A percentile compares a stretch with the other conserved stretches of the same genome.
phyloP scores from a whole-genome alignment of 768 basidiomycete species.

The Termitomyces sp. region DNA sequence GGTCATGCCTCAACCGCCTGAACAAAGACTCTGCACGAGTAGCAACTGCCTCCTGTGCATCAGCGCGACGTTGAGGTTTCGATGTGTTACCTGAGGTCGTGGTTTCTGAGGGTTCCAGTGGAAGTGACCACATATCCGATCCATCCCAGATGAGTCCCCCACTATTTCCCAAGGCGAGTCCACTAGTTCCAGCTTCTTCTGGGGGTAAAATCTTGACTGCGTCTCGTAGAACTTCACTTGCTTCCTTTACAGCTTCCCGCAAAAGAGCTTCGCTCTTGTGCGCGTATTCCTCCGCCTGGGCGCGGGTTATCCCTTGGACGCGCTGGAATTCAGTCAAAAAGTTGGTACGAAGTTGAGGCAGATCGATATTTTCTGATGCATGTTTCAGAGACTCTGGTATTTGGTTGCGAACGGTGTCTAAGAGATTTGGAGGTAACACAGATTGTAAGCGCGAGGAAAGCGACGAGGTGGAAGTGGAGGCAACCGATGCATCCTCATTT shows the following conservation, averaged over 20 bases:
- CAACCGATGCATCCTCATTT: conserved; percentile 6
- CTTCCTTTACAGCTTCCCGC: conserved; percentile 72
- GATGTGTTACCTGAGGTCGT: background rate
- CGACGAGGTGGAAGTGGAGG: conserved; percentile 23
- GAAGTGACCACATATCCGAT: conserved; percentile 81
- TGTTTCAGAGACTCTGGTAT: conserved; percentile 66
- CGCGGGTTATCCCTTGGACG: conserved; percentile 70
- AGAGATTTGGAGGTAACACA: conserved; percentile 71
- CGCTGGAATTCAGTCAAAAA: conserved; percentile 65
- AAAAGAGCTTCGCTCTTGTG: conserved; percentile 67
- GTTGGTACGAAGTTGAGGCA: conserved; percentile 63
- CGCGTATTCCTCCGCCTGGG: conserved; percentile 82
- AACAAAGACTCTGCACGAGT: conserved; percentile 78
- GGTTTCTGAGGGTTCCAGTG: conserved; percentile 28
- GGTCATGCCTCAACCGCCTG: conserved; percentile 68
- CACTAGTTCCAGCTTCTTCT: conserved; percentile 32
- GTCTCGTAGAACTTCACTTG: conserved; percentile 78
- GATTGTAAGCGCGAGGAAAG: conserved; percentile 71
- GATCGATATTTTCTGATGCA: conserved; percentile 59
- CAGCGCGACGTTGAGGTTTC: conserved; percentile 18
- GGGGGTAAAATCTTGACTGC: conserved; percentile 94
- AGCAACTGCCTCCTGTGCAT: conserved; percentile 53
- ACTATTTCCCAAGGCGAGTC: conserved; percentile 10
- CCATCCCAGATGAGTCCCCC: conserved; percentile 75
- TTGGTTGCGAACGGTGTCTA: conserved; percentile 61